Evolutionary conservation across 1,284 basidiomycete species (phyloP).

Genomic region (Boletus semigastroideus): DNA sequence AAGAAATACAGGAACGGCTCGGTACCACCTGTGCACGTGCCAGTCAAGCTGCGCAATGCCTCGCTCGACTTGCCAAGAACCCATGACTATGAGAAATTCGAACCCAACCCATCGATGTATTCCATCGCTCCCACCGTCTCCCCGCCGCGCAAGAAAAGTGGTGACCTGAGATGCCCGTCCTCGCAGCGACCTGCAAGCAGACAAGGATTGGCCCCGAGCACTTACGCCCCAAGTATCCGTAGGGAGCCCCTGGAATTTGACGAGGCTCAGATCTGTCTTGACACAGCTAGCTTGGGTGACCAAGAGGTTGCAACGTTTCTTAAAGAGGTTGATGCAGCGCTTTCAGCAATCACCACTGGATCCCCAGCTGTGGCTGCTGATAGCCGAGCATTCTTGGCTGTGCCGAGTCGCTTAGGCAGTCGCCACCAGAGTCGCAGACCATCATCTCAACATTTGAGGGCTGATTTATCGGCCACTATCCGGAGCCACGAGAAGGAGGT

Average conservation of each 20-base stretch:
- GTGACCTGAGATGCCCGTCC: slow-evolving; percentile 25
- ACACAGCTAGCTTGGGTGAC: slow-evolving; percentile 31
- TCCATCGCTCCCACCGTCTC: slow-evolving; percentile 32
- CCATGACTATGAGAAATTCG: slow-evolving; percentile 25
- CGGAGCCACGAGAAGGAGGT: slow-evolving; percentile 29
- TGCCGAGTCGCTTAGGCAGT: slow-evolving; percentile 25
- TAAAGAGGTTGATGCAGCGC: slow-evolving; percentile 31
- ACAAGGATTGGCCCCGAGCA: slow-evolving; percentile 24
- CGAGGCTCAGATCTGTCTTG: slow-evolving; percentile 32
- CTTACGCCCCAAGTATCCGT: slow-evolving; percentile 29
- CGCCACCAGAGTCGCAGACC: slow-evolving; percentile 31
- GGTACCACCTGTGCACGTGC: slow-evolving; percentile 31
- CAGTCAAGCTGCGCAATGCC: slow-evolving; percentile 30
- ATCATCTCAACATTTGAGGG: slow-evolving; percentile 31
- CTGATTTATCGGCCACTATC: slow-evolving; percentile 31
- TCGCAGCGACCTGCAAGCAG: slow-evolving; percentile 30
- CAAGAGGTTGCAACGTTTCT: slow-evolving; percentile 33
- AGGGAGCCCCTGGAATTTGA: slow-evolving; percentile 32
- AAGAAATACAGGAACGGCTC: slow-evolving; percentile 33
- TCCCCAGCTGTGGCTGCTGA: slow-evolving; percentile 32
- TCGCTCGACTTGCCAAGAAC: slow-evolving; percentile 31
- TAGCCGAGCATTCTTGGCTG: slow-evolving; percentile 32
- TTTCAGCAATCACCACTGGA: slow-evolving; percentile 26
- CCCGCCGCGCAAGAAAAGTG: slow-evolving; percentile 24
- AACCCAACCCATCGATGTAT: slow-evolving; percentile 33